Evolutionary conservation across 257 asterid genomes (phyloP).

Genomic region (Forsythia suspensa): DNA sequence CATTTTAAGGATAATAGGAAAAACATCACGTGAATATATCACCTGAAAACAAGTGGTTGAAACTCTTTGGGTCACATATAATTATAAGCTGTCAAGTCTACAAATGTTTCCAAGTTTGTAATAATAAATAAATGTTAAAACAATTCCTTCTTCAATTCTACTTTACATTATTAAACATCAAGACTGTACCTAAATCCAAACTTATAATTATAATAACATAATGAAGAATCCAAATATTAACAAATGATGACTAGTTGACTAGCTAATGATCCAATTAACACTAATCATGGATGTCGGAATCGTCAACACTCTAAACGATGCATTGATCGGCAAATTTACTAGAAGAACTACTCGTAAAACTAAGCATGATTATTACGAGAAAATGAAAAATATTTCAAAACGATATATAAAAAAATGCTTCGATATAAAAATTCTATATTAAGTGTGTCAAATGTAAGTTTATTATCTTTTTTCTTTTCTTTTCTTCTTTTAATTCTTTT

Average conservation of each 20-base stretch:
- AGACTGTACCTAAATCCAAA: slow-evolving; percentile 26
- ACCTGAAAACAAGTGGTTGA: slow-evolving; percentile 34
- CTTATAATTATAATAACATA: neutral
- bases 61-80: slow-evolving; percentile 10
- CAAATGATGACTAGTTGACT: neutral
- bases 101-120: slow-evolving; percentile 24
- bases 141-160: slow-evolving; percentile 12
- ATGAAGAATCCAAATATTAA: neutral
- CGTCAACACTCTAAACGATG: neutral
- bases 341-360: neutral
- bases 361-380: no score
- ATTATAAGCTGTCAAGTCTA: slow-evolving; percentile 29
- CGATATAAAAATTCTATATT: no score
- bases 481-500: neutral
- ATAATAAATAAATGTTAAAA: neutral
- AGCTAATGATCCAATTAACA: slow-evolving; percentile 13
- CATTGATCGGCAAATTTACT: neutral
- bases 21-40: slow-evolving; percentile 36
- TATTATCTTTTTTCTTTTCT: neutral
- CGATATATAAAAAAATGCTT: neutral
- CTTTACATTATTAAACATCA: slow-evolving; percentile 20
- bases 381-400: neutral
- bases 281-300: slow-evolving; percentile 1
- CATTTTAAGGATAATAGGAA: slow-evolving; percentile 6
- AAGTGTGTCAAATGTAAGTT: no score